Conservation (phyloP, 1,284 basidiomycete genomes). For the Heterobasidion irregulare region DNA sequence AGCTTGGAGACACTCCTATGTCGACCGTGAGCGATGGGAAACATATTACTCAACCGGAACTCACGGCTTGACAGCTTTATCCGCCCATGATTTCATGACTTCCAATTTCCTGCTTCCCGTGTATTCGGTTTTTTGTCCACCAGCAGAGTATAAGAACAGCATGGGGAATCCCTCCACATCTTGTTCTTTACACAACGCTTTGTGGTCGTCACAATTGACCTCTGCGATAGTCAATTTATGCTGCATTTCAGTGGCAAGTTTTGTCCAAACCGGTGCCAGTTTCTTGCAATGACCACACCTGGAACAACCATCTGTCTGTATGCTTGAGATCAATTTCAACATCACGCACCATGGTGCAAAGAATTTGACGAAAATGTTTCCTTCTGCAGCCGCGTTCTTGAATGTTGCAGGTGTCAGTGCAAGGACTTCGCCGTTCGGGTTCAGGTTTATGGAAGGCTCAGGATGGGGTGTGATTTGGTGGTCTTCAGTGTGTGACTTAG, state of each 20-base stretch:
- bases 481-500: constrained; percentile 10
- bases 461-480: constrained; percentile 9
- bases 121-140: constrained; percentile 57
- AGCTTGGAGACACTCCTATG: constrained; percentile 32
- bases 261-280: constrained; percentile 71
- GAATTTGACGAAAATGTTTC: constrained; percentile 82
- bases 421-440: constrained; percentile 57
- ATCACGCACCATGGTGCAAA: constrained; percentile 74
- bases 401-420: constrained; percentile 48
- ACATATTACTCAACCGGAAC: constrained; percentile 18
- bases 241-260: constrained; percentile 64
- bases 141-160: constrained; percentile 52
- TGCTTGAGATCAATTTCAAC: not conserved
- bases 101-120: constrained; percentile 59
- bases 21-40: not conserved
- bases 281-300: constrained; percentile 91
- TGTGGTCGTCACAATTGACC: constrained; percentile 79
- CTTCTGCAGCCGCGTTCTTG: constrained; percentile 36
- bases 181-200: constrained; percentile 54
- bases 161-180: constrained; percentile 76
- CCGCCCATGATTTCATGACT: constrained; percentile 62
- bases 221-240: constrained; percentile 70
- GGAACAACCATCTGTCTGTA: not conserved
- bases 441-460: constrained; percentile 25
- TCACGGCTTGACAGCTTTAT: constrained; percentile 59